Evolutionary conservation across 2,329 filamentous ascomycete genomes (phyloP), one percentile per base, ranked within the genome.

Genomic region (Dactylellina parvicollis): DNA sequence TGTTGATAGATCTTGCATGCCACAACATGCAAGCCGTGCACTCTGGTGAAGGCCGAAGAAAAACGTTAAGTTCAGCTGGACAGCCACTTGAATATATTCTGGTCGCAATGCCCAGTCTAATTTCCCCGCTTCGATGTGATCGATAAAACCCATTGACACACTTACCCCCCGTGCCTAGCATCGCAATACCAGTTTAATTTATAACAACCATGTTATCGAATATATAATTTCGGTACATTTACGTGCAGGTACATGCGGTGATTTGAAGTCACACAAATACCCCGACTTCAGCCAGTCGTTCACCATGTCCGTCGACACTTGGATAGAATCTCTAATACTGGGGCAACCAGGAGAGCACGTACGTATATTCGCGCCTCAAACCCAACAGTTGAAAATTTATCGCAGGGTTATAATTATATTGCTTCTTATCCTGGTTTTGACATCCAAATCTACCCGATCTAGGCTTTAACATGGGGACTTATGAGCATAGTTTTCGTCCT

Each of bases 401-500:
- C 28, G 20, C 12, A 22, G 30, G 28, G 3, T 38, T n/a, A n/a
- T n/a, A n/a, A n/a, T n/a, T n/a, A n/a, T n/a, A n/a, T n/a, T n/a
- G n/a, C n/a, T n/a, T n/a, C n/a, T n/a, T n/a, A n/a, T n/a, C n/a
- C 14, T 36, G 22, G 10, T 54, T 4, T 8, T 24, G 28, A 32
- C 28, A 7, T n/a, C 9, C 26, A n/a, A 52, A 18, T 52, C 3
- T 26, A 24, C 2, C 9, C 5, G 22, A 42, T 20, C 32, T 40
- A 67, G 50, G 52, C 52, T 18, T 20, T 67, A 46, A 67, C 62
- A 50, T 67, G 52, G 42, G 42, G 42, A 22, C 62, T 67, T 4
- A 57, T 67, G 50, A 50, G 61, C 44, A 57, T 67, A 42, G 14
- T 49, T 3, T 57, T 57, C 50, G 30, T 57, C 38, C 40, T 66